Conservation (phyloP, 2,329 filamentous ascomycete genomes). For the Ophiocordyceps polyrhachis-furcata region DNA sequence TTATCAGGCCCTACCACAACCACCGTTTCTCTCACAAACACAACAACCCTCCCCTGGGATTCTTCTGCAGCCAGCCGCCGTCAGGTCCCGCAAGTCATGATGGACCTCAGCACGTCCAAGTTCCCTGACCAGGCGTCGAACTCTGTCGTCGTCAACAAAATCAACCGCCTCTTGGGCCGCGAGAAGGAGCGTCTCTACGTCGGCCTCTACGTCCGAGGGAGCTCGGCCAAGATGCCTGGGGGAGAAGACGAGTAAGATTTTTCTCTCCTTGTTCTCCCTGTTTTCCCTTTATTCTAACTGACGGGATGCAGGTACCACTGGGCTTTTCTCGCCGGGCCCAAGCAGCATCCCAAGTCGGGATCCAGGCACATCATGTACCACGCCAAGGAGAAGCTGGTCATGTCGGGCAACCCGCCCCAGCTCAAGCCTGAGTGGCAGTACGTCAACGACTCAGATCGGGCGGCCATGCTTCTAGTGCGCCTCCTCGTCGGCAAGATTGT, state of each 20-base stretch:
- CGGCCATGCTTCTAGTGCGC: conserved; percentile 7
- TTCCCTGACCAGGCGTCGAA: conserved; percentile 2
- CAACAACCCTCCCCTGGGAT: neutral
- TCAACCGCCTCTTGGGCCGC: neutral
- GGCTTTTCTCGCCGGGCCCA: conserved; percentile 18
- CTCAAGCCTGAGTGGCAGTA: conserved; percentile 10
- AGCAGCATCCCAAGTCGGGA: conserved; percentile 6
- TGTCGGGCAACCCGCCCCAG: conserved; percentile 1
- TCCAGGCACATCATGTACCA: conserved; percentile 12
- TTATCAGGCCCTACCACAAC: neutral
- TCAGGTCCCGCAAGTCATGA: neutral
- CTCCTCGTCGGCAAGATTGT: conserved; percentile 14
- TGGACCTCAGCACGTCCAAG: conserved; percentile 1
- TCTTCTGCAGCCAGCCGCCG: neutral
- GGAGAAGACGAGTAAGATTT: conserved; percentile 4
- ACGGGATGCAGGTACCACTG: conserved; percentile 15
- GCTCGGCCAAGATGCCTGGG: conserved; percentile 2
- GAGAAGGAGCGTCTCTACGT: conserved; percentile 8
- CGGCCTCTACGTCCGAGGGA: conserved; percentile 3
- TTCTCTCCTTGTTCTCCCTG: neutral
- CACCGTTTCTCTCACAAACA: neutral
- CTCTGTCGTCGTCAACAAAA: conserved; percentile 1
- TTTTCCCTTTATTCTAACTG: neutral
- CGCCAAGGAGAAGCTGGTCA: conserved; percentile 11
- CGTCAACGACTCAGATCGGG: conserved; percentile 3